Conservation (phyloP, 805 yeast species). For the Metschnikowia rubicola region DNA sequence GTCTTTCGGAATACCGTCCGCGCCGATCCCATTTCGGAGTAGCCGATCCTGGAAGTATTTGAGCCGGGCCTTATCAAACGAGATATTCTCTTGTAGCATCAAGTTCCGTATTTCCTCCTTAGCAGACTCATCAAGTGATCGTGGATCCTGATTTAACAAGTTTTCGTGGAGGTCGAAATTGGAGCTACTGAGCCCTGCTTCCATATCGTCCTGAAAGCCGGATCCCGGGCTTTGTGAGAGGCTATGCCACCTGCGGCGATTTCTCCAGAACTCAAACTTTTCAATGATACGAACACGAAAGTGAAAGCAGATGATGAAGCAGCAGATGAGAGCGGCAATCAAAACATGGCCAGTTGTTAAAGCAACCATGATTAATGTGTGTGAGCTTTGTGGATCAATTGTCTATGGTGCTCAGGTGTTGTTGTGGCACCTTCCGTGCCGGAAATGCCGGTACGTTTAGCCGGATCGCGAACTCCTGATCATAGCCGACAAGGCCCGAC, state of each 20-base stretch:
- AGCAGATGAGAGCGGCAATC: conserved; percentile 16
- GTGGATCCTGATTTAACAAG: conserved; percentile 44
- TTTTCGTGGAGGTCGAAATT: conserved; percentile 51
- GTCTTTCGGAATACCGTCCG: conserved; percentile 66
- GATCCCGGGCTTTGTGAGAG: conserved; percentile 7
- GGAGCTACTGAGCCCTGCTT: conserved; percentile 56
- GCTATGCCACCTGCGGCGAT: conserved; percentile 14
- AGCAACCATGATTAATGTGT: too few species aligned
- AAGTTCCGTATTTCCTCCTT: conserved; percentile 48
- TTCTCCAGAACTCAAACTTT: conserved; percentile 4
- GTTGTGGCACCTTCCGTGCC: too few species aligned
- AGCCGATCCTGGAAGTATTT: conserved; percentile 46
- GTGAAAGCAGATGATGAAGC: conserved; percentile 26
- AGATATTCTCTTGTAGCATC: conserved; percentile 49
- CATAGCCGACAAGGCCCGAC: too few species aligned
- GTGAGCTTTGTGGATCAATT: too few species aligned
- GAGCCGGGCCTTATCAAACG: conserved; percentile 70
- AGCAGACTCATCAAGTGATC: conserved; percentile 53
- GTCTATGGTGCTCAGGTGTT: too few species aligned
- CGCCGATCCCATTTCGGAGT: conserved; percentile 43
- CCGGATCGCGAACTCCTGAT: too few species aligned
- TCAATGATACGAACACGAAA: conserved; percentile 26
- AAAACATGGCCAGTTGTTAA: conserved; percentile 17
- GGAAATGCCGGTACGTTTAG: too few species aligned
- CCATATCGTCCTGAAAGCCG: conserved; percentile 40